phyloP scores from a whole-genome alignment of 140 eudicot species.

The Stevia rebaudiana region DNA sequence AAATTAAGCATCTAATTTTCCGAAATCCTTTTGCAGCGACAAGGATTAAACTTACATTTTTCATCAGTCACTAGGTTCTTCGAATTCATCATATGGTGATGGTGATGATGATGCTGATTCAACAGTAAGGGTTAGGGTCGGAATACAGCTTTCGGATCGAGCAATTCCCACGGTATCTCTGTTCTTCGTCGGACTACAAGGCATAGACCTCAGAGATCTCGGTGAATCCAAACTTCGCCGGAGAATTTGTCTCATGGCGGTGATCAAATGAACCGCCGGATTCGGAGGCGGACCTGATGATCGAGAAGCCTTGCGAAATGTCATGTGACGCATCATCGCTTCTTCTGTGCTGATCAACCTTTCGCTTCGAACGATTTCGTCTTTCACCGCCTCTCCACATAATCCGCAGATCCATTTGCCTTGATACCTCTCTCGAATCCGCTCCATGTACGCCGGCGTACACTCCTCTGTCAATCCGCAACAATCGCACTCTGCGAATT shows the following conservation, averaged over 20 bases:
- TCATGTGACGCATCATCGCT: constrained; percentile 45
- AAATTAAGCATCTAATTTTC: constrained; percentile 18
- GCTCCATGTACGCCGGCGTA: constrained; percentile 43
- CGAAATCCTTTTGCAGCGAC: background rate
- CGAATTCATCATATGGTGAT: constrained; percentile 16
- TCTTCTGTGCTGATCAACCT: constrained; percentile 40
- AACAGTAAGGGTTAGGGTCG: constrained; percentile 37
- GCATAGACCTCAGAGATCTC: constrained; percentile 50
- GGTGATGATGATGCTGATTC: constrained; percentile 1
- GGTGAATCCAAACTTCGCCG: constrained; percentile 59
- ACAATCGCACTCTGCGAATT: constrained; percentile 43
- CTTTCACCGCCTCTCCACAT: constrained; percentile 51
- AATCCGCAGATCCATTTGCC: constrained; percentile 64
- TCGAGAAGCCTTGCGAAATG: constrained; percentile 40
- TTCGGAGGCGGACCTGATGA: constrained; percentile 64
- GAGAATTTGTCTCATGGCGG: constrained; percentile 66
- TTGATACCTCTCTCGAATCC: constrained; percentile 34
- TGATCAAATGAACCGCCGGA: constrained; percentile 59
- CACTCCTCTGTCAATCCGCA: constrained; percentile 63
- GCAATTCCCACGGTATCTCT: constrained; percentile 8
- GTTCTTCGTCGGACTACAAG: constrained; percentile 48
- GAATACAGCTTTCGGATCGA: constrained; percentile 62
- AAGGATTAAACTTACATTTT: constrained; percentile 16
- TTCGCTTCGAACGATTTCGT: constrained; percentile 41
- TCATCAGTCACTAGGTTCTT: constrained; percentile 17